phyloP scores from a whole-genome alignment of 2,329 filamentous ascomycete genomes.

The Cephalotrichum gorgonifer region DNA sequence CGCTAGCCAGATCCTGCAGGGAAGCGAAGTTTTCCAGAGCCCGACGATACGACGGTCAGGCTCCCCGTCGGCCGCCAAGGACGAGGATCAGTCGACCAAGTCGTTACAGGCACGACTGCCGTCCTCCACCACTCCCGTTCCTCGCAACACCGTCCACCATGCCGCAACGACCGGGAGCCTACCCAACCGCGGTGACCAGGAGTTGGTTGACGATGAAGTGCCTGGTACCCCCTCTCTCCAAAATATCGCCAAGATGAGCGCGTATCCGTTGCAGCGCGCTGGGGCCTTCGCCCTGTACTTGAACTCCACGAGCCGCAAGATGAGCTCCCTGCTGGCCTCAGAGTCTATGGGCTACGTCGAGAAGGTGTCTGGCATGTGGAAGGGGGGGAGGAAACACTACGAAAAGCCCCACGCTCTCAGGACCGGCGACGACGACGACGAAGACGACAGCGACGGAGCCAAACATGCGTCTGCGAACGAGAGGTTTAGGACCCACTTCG shows the following conservation, averaged over 20 bases:
- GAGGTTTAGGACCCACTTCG: slow-evolving; percentile 83
- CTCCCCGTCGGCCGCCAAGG: slow-evolving; percentile 22
- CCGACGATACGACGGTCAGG: slow-evolving; percentile 53
- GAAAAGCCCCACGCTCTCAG: slow-evolving; percentile 46
- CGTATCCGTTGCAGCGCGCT: slow-evolving; percentile 74
- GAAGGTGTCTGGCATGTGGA: slow-evolving; percentile 96
- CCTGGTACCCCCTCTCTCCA: slow-evolving; percentile 33
- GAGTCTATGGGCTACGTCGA: slow-evolving; percentile 96
- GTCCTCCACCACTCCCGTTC: slow-evolving; percentile 2
- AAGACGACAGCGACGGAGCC: slow-evolving; percentile 45
- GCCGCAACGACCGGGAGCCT: slow-evolving; percentile 29
- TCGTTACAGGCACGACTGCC: neutral
- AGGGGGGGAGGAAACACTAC: slow-evolving; percentile 84
- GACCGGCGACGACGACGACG: slow-evolving; percentile 39
- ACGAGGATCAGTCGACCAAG: slow-evolving; percentile 7
- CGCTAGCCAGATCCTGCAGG: slow-evolving; percentile 79
- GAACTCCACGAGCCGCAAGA: slow-evolving; percentile 65
- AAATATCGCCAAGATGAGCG: slow-evolving; percentile 48
- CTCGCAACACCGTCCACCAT: slow-evolving; percentile 15
- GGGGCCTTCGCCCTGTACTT: slow-evolving; percentile 76
- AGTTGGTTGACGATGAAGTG: slow-evolving; percentile 8
- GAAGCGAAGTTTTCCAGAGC: slow-evolving; percentile 80
- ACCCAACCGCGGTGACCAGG: slow-evolving; percentile 16
- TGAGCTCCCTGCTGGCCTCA: slow-evolving; percentile 73
- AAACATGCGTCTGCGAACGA: slow-evolving; percentile 60